phyloP scores from a whole-genome alignment of 164 flowering plant genomes.

The Annona cherimola region DNA sequence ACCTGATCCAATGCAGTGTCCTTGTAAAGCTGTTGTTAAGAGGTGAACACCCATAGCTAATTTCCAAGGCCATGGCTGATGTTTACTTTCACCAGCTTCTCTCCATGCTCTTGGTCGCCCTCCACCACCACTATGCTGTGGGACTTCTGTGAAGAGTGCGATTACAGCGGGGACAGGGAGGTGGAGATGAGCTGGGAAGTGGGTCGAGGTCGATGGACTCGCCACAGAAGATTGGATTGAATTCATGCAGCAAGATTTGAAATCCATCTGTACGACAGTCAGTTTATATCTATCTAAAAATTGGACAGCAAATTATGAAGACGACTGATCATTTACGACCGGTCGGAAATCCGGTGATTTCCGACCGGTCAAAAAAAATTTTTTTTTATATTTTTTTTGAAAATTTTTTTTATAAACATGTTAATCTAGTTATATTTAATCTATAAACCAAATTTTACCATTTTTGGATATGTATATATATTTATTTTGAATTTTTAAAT shows the following conservation, averaged over 20 bases:
- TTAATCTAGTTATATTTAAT: too few species aligned
- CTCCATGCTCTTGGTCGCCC: conserved; percentile 1
- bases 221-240: conserved; percentile 69
- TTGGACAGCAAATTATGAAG: too few species aligned
- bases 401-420: too few species aligned
- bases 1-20: conserved; percentile 30
- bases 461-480: too few species aligned
- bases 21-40: conserved; percentile 41
- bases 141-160: conserved; percentile 45
- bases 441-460: too few species aligned
- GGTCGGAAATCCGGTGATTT: too few species aligned
- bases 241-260: conserved; percentile 13
- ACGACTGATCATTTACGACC: too few species aligned
- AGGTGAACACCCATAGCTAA: conserved; percentile 78
- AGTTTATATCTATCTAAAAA: too few species aligned
- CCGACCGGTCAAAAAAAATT: too few species aligned
- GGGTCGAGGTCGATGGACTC: conserved; percentile 59
- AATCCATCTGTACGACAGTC: too few species aligned
- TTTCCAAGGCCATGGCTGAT: conserved; percentile 73
- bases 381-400: too few species aligned
- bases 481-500: too few species aligned
- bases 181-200: conserved; percentile 75
- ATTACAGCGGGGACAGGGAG: conserved; percentile 26
- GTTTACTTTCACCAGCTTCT: conserved; percentile 59
- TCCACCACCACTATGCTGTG: conserved; percentile 13